Base-by-base conservation (phyloP, 2,329 filamentous ascomycete species). In the Sphaerulina populicola region DNA sequence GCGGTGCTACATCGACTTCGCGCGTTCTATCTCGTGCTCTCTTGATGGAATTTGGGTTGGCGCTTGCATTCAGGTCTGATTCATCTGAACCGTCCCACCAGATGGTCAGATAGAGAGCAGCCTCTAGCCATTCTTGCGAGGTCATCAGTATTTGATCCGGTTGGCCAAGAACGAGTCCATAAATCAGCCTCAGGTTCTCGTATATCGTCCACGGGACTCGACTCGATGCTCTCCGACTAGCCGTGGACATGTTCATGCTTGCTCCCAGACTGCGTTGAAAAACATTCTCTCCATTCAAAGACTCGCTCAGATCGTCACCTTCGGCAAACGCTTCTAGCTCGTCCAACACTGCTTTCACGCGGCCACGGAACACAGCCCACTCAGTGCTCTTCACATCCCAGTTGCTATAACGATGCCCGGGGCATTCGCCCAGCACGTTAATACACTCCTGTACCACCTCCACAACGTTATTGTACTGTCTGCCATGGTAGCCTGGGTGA, bases 81-180 rank as follows among this genome's bases (percentile, higher is more conserved):
- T 82, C 77, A 53, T 82, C 79, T n/a, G 80, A 79, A 54, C 93
- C 88, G 64, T 94, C 85, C 89, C 90, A 95, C 91, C 91, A 97
- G 5, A 86, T 83, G 30, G 90, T 83, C 44, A 97, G 72, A 1
- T 84, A 86, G 53, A 96, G 72, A 0, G 84, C 86, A 0, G 88
- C 90, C 71, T 97, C 91, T 46, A 91, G 82, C 91, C 91, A 97
- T 68, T 96, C 90, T 63, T 91, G 83, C 1, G 89, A 81, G 40
- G 82, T 80, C 42, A 82, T 79, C 54, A 94, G 73, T 47, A 96
- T 87, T 15, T 88, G 82, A 33, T 83, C 79, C 8, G 81, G 76
- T 57, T 85, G 80, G 33, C 91, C 90, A 4, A 93, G 77, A 1
- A 94, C 72, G 54, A 94, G 83, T 31, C 83, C 83, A 66, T 95